phyloP scores from a whole-genome alignment of 129 eudicot genomes.

The Apium graveolens region DNA sequence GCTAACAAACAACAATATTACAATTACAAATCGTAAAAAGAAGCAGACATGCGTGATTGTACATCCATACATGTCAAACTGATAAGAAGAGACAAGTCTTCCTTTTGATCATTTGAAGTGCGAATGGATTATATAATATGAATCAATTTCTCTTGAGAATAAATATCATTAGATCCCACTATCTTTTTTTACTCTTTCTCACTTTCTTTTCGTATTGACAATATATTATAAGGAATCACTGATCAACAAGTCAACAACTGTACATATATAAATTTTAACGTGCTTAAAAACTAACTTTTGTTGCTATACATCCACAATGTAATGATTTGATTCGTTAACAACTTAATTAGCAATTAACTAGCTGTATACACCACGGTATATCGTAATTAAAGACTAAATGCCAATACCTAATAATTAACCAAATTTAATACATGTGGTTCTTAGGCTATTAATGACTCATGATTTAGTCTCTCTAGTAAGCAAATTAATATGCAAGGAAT shows the following conservation, averaged over 20 bases:
- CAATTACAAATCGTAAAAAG: neutral
- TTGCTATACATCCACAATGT: neutral
- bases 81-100: conserved; percentile 8
- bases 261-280: no score
- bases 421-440: no score
- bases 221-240: neutral
- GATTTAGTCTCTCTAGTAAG: neutral
- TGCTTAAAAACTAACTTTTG: neutral
- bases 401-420: no score
- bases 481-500: neutral
- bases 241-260: neutral
- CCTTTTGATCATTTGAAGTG: conserved; percentile 14
- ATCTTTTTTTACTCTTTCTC: neutral
- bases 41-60: conserved; percentile 3
- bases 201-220: neutral
- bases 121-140: neutral
- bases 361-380: no score
- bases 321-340: neutral
- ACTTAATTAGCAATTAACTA: no score
- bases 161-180: conserved; percentile 9
- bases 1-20: no score
- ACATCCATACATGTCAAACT: conserved; percentile 2
- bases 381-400: no score
- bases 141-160: conserved; percentile 6
- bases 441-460: neutral